Percentiles rank a stretch among this genome's conserved stretches.
These are phyloP conservation scores for Acrocalymma vagum DNA, from an alignment of 2,329 filamentous ascomycete genomes.

Conservation along the genomic window DNA sequence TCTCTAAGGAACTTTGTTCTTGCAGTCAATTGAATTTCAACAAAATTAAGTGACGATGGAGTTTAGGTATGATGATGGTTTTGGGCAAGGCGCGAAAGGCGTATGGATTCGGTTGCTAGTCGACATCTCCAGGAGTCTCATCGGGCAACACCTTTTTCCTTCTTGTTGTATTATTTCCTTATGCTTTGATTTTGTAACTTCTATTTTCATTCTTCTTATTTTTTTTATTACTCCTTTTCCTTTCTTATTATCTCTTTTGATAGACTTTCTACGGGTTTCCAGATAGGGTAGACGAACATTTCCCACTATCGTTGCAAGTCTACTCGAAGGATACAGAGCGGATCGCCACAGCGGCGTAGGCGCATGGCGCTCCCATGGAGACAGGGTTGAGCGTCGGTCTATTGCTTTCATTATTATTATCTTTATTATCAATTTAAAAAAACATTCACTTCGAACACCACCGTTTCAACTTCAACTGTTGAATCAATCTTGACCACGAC, in stretches of 20 bases:
- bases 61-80: conserved; percentile 23
- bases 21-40: too few species aligned
- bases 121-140: too few species aligned
- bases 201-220: conserved; percentile 1
- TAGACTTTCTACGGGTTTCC: too few species aligned
- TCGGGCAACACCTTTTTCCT: too few species aligned
- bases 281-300: too few species aligned
- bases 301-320: background rate
- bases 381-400: conserved; percentile 40
- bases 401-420: too few species aligned
- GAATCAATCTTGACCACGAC: too few species aligned
- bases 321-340: background rate
- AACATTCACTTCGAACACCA: too few species aligned
- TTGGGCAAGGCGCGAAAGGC: conserved; percentile 6
- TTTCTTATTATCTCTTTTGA: conserved; percentile 13
- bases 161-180: too few species aligned
- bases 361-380: conserved; percentile 38
- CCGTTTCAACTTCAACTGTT: too few species aligned
- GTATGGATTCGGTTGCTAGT: background rate
- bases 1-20: conserved; percentile 1
- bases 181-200: background rate
- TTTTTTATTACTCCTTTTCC: conserved; percentile 10
- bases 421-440: too few species aligned
- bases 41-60: too few species aligned
- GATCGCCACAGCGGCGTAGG: conserved; percentile 20